Conservation (phyloP, 805 yeast genomes). For the Kluyveromyces siamensis region DNA sequence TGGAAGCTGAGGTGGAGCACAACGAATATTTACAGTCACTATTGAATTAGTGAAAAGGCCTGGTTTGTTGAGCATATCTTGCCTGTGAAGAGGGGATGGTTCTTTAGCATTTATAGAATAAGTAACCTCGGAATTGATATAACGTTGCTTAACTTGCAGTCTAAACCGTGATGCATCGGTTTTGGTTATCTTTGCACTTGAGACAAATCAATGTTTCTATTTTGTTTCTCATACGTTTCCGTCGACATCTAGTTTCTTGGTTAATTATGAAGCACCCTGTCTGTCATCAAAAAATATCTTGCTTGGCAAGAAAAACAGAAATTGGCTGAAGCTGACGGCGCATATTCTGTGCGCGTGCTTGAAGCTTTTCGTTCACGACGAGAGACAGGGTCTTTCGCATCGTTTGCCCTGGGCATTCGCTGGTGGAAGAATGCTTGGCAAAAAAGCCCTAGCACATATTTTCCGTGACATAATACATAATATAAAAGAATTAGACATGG, state of each 20-base stretch:
- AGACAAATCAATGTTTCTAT: background rate
- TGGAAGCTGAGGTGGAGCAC: constrained; percentile 28
- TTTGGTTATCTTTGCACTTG: background rate
- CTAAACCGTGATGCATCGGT: no score
- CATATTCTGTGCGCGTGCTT: no score
- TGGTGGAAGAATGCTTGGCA: background rate
- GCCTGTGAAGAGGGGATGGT: background rate
- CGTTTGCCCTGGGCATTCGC: no score
- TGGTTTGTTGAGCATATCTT: background rate
- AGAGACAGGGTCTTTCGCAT: no score
- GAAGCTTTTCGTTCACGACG: no score
- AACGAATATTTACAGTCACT: constrained; percentile 9
- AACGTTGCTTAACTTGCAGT: no score
- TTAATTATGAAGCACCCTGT: background rate
- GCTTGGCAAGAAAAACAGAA: no score
- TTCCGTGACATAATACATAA: no score
- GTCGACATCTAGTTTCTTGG: background rate
- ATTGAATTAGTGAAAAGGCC: background rate
- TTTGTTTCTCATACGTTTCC: constrained; percentile 1
- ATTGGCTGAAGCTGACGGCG: no score
- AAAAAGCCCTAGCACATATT: background rate
- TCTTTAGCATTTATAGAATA: background rate
- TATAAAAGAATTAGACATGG: no score
- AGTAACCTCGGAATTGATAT: no score
- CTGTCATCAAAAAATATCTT: background rate